A percentile compares a stretch with the other conserved stretches of the same genome.
Evolutionary conservation across 345 rosid genomes (phyloP).

Genomic region (Litchi chinensis): DNA sequence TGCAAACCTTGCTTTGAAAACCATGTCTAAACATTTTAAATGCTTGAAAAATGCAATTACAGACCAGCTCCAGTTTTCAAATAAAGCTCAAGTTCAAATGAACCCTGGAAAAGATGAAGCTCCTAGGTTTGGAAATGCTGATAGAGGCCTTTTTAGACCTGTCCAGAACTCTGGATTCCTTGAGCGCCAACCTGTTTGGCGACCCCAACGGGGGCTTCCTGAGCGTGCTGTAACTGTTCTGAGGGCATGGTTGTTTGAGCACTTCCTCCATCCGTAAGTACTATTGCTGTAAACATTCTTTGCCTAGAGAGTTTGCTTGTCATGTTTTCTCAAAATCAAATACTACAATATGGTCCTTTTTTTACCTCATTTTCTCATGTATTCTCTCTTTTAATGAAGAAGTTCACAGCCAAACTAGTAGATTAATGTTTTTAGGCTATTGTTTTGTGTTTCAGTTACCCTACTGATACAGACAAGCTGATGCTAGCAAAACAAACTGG

Average conservation of each 20-base stretch:
- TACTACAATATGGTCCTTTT: no score
- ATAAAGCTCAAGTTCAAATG: conserved; percentile 34
- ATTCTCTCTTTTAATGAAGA: neutral
- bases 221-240: conserved; percentile 87
- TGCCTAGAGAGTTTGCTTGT: neutral
- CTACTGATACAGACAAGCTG: conserved; percentile 86
- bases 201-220: conserved; percentile 89
- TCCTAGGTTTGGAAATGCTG: conserved; percentile 45
- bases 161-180: conserved; percentile 43
- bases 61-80: conserved; percentile 72
- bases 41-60: conserved; percentile 73
- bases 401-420: neutral
- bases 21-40: conserved; percentile 79
- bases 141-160: conserved; percentile 42
- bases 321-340: neutral
- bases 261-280: conserved; percentile 94
- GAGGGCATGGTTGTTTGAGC: conserved; percentile 87
- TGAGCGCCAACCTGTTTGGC: conserved; percentile 85
- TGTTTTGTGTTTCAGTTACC: conserved; percentile 59
- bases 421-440: neutral
- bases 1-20: conserved; percentile 65
- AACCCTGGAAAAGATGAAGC: conserved; percentile 51
- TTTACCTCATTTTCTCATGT: conserved; percentile 11
- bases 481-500: conserved; percentile 94
- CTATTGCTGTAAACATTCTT: neutral